These are phyloP conservation scores for Trichophyton equinum DNA, from an alignment of 2,329 filamentous ascomycete species.

Conservation along the genomic window DNA sequence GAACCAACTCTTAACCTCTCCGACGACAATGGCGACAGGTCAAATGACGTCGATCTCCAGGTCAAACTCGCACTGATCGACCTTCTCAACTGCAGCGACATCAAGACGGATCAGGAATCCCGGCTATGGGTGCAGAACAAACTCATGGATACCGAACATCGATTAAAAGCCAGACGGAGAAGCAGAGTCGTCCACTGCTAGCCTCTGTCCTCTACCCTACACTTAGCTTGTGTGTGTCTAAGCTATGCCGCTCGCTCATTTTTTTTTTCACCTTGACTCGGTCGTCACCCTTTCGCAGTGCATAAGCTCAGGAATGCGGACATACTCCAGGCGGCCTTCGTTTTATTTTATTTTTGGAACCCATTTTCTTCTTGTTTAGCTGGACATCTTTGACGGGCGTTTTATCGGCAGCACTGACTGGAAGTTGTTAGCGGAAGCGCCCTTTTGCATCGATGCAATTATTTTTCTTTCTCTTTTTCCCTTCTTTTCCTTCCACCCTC, in stretches of 20 bases:
- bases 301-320: not conserved
- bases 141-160: constrained; percentile 15
- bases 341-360: not conserved
- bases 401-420: not conserved
- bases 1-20: constrained; percentile 4
- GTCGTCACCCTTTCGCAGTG: not conserved
- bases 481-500: not conserved
- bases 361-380: not conserved
- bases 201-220: not conserved
- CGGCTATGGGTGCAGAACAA: constrained; percentile 16
- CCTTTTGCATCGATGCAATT: not conserved
- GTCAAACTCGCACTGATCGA: constrained; percentile 15
- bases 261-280: not conserved
- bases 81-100: constrained; percentile 13
- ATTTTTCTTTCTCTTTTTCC: not conserved
- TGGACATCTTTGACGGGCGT: not conserved
- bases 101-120: constrained; percentile 13
- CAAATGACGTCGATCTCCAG: constrained; percentile 13
- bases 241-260: not conserved
- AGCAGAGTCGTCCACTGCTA: constrained; percentile 9
- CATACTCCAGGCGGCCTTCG: not conserved
- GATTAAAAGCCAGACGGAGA: constrained; percentile 13
- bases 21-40: constrained; percentile 8
- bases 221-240: not conserved
- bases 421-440: not conserved